Evolutionary conservation across 2,329 filamentous ascomycete genomes (phyloP), one percentile per base, ranked within the genome.

Genomic region (Diplocarpon rosae): DNA sequence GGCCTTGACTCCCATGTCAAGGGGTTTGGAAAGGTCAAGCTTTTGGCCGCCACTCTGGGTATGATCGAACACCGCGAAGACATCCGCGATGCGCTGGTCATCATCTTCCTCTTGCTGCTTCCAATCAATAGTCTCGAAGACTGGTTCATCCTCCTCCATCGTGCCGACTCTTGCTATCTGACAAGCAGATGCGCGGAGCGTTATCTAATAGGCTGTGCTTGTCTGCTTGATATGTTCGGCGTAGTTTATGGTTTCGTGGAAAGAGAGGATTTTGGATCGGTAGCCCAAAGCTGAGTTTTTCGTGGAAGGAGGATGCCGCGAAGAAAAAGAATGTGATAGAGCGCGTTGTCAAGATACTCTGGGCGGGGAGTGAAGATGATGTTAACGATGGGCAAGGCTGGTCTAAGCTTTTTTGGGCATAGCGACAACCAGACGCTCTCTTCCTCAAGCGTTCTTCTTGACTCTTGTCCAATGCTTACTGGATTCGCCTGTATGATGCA

Each of bases 1-100:
- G 43, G 88, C 90, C 65, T 98, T 98, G 62, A 87, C 83, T 6
- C 71, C 70, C 52, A 78, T 71, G 52, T 80, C 78, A 51, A 81
- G 74, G 17, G 70, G 62, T 42, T 65, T 66, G 40, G 67, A 61
- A 32, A 56, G 59, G 27, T 71, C 65, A 47, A 77, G 59, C 11
- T 24, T 24, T 24, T 3, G 20, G 20, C 20, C 4, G 20, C 20
- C 20, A 24, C 7, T 7, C 20, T 24, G 20, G 20, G 20, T 3
- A 4, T 24, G 20, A 24, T 24, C 20, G 20, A 24, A 24, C 20
- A 24, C 20, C 3, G 20, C 20, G 20, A 24, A 24, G 20, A 24
- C 62, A 27, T 68, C 62, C 24, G 75, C 69, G 42, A 66, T 63
- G 40, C 62, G 63, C 17, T 75, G 69, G 52, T 78, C 72, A 28